These are phyloP conservation scores for Dactylorhiza incarnata DNA, from an alignment of 106 monocot genomes.

Conservation along the genomic window DNA sequence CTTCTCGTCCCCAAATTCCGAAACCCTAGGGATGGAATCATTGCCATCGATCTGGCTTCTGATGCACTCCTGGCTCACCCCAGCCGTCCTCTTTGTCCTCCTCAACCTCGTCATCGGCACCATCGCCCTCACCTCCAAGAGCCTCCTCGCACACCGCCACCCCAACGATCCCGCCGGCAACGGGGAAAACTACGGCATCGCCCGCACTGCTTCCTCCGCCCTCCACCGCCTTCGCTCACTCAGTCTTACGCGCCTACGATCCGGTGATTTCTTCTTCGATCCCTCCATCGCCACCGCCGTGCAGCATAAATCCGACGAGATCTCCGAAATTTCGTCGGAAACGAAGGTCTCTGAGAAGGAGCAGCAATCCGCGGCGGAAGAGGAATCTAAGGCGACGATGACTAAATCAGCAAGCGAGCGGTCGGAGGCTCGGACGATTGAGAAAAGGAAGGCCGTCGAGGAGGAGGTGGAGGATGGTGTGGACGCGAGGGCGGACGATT, in stretches of 20 bases:
- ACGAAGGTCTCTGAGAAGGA: not conserved
- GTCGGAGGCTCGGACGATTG: not conserved
- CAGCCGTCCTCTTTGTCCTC: slow-evolving; percentile 69
- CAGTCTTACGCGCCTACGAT: slow-evolving; percentile 35
- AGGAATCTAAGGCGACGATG: not conserved
- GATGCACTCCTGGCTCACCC: slow-evolving; percentile 47
- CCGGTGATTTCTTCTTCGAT: slow-evolving; percentile 13
- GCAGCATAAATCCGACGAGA: not conserved
- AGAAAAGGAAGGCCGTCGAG: not conserved
- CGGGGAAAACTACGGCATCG: not conserved
- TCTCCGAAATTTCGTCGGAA: not conserved
- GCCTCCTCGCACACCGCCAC: not conserved
- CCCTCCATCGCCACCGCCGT: not conserved
- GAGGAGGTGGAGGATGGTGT: slow-evolving; percentile 15
- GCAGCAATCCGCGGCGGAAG: slow-evolving; percentile 12
- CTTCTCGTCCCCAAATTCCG: too few species aligned
- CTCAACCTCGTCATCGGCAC: slow-evolving; percentile 82
- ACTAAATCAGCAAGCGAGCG: slow-evolving; percentile 19
- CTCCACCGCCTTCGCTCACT: slow-evolving; percentile 56
- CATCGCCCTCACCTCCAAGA: slow-evolving; percentile 69
- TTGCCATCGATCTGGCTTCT: too few species aligned
- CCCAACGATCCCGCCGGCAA: not conserved
- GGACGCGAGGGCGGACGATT: slow-evolving; percentile 74
- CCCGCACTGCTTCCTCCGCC: slow-evolving; percentile 31
- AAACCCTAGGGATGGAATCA: too few species aligned